Evolutionary conservation across 495 filamentous ascomycete species (phyloP).

Genomic region (Aspergillus taichungensis): DNA sequence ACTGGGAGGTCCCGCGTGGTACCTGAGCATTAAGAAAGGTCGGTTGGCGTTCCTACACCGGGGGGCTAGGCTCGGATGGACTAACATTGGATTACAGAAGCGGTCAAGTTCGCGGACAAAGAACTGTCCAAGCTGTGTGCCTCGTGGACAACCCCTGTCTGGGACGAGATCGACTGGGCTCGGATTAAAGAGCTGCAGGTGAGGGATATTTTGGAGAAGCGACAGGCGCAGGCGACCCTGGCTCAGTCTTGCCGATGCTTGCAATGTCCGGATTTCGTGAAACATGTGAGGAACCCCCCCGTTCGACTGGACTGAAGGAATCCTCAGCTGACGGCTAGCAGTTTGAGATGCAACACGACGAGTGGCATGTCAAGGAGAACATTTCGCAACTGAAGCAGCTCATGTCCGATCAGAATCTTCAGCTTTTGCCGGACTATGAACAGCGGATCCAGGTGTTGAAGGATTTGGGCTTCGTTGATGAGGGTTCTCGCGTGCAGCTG

Average conservation of each 20-base stretch:
- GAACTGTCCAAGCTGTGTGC: slow-evolving; percentile 52
- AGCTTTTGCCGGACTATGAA: slow-evolving; percentile 95
- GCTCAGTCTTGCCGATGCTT: slow-evolving; percentile 51
- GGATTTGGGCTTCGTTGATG: slow-evolving; percentile 85
- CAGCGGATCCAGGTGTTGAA: slow-evolving; percentile 87
- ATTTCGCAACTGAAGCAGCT: slow-evolving; percentile 74
- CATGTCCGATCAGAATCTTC: slow-evolving; percentile 94
- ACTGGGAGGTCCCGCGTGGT: slow-evolving; percentile 39
- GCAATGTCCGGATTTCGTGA: slow-evolving; percentile 65
- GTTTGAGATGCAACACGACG: slow-evolving; percentile 89
- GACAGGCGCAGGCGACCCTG: slow-evolving; percentile 49
- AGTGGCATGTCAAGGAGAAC: slow-evolving; percentile 88
- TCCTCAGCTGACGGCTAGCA: slow-evolving; percentile 16
- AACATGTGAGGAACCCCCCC: slow-evolving; percentile 60
- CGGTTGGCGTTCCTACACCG: background rate
- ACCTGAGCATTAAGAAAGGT: slow-evolving; percentile 40
- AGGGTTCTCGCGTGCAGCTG: slow-evolving; percentile 71
- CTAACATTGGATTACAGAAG: slow-evolving; percentile 22
- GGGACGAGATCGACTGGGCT: slow-evolving; percentile 80
- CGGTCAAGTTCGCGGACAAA: slow-evolving; percentile 43
- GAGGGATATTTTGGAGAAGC: slow-evolving; percentile 61
- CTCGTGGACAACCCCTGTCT: slow-evolving; percentile 62
- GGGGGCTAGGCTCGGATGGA: background rate
- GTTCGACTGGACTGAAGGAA: background rate
- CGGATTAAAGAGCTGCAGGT: slow-evolving; percentile 70